phyloP scores from a whole-genome alignment of 176 grass and related monocot genomes.

The Oropetium thomaeum region DNA sequence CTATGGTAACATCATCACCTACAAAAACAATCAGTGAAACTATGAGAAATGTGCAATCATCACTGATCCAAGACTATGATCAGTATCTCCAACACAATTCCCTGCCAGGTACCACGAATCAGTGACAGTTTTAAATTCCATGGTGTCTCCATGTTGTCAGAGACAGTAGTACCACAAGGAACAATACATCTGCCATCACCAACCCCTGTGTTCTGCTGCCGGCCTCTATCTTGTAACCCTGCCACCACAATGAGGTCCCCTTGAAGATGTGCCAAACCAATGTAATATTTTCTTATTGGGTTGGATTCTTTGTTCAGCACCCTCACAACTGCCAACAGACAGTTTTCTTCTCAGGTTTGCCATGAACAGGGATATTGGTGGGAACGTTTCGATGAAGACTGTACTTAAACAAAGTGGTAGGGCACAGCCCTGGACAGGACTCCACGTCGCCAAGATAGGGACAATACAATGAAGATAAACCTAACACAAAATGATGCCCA shows the following conservation, averaged over 20 bases:
- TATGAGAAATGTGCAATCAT: neutral
- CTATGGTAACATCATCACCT: neutral
- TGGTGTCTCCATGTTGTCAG: too few relatives aligned
- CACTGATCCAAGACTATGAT: neutral
- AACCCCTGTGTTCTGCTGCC: neutral
- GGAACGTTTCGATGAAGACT: too few relatives aligned
- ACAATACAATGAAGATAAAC: too few relatives aligned
- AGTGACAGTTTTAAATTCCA: too few relatives aligned
- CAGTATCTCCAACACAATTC: neutral
- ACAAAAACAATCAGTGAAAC: neutral
- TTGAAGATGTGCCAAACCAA: neutral
- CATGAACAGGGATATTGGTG: too few relatives aligned
- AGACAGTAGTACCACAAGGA: too few relatives aligned
- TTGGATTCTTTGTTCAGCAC: neutral
- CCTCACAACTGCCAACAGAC: neutral
- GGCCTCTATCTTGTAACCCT: neutral
- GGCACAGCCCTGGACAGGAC: too few relatives aligned
- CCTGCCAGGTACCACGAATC: neutral
- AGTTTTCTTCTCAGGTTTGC: neutral
- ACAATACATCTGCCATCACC: too few relatives aligned
- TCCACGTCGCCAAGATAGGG: too few relatives aligned
- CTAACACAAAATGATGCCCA: too few relatives aligned
- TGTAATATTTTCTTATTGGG: neutral
- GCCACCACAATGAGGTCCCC: neutral
- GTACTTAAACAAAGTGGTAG: too few relatives aligned